These are phyloP conservation scores for Aspergillus homomorphus DNA, from an alignment of 495 filamentous ascomycete genomes.

Conservation along the genomic window DNA sequence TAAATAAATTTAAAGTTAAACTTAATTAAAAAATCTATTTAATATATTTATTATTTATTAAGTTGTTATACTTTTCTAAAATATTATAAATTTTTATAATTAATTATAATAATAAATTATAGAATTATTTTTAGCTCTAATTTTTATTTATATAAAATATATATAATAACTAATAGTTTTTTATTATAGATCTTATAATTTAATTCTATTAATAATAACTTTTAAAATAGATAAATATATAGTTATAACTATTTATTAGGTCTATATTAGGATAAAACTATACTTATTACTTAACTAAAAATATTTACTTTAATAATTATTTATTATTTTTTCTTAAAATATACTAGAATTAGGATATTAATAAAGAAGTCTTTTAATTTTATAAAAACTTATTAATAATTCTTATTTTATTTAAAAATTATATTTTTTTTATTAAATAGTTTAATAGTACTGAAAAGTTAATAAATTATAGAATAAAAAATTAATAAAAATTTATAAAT, in stretches of 20 bases:
- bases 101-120: too few species aligned
- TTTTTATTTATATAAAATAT: not conserved
- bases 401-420: not conserved
- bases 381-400: not conserved
- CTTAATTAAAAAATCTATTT: not conserved
- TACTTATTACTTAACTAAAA: conserved; percentile 5
- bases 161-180: conserved; percentile 4
- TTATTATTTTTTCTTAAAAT: conserved; percentile 4
- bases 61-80: conserved; percentile 1
- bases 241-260: not conserved
- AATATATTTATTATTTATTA: conserved; percentile 4
- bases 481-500: not conserved
- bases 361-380: not conserved
- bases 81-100: not conserved
- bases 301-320: conserved; percentile 4
- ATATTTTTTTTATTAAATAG: not conserved
- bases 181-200: conserved; percentile 7
- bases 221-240: conserved; percentile 1
- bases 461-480: not conserved
- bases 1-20: too few species aligned
- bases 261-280: not conserved
- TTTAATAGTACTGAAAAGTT: not conserved
- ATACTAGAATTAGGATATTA: not conserved
- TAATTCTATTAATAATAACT: not conserved
- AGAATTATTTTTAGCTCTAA: not conserved